Base-by-base conservation (phyloP, 805 yeast species). In the Yarrowia sp. region DNA sequence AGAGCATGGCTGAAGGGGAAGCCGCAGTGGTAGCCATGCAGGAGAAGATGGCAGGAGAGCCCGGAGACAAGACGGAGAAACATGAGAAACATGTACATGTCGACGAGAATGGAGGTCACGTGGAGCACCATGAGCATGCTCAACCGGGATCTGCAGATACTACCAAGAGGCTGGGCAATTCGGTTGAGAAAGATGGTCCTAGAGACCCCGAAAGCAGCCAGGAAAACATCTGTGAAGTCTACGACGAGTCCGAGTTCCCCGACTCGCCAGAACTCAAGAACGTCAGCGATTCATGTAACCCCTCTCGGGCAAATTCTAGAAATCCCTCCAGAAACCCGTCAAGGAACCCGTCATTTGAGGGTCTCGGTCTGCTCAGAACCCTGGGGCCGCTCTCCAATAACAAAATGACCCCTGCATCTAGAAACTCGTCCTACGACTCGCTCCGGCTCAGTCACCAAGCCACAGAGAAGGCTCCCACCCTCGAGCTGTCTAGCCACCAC, bases 251-350 rank as follows among this genome's bases (percentile, higher is more conserved):
- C 13, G 64, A 58, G 33, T 58, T 58, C n/a, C 64, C 64, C 3
- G 64, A 58, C 40, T 58, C 64, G 2, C 64, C 64, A 0, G 64
- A 58, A 9, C 50, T 58, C 46, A 58, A 58, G 40, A 58, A 58
- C 9, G 64, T 58, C 17, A 58, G 64, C 13, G 64, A 58, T 33
- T 58, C 64, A 1, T 39, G 39, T 9, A 43, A 58, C 12, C 64
- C 64, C 30, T 58, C 64, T 5, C 30, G 64, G 30, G 50, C 40
- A 34, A 58, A 58, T 30, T 58, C 64, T n/a, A 19, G 50, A 20
- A 58, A 58, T 19, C 64, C 64, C 9, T 58, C 64, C n/a, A 39
- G 64, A 30, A 58, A 58, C n/a, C 50, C 50, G 12, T 58, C 64
- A 8, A 42, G 64, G n/a, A 58, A 58, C 50, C 64, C 64, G 5